Percentiles rank a stretch among this genome's conserved stretches.
These are phyloP conservation scores for Populus davidiana DNA, from an alignment of 345 rosid species.

Conservation along the genomic window DNA sequence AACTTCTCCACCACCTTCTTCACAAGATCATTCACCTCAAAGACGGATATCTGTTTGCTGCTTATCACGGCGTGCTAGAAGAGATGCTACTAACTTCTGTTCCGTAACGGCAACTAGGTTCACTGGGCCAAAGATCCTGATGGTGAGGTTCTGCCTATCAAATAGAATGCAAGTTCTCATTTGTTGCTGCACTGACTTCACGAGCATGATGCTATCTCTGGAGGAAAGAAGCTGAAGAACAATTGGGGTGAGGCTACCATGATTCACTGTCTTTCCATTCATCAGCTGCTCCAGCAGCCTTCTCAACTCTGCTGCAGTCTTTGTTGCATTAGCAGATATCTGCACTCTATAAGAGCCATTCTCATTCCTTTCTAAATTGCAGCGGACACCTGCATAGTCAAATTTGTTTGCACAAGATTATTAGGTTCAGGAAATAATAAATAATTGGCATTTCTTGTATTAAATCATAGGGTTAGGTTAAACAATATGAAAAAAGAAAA, in stretches of 20 bases:
- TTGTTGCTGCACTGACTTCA: constrained; percentile 58
- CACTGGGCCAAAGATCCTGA: constrained; percentile 63
- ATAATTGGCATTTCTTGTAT: background rate
- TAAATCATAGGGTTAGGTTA: background rate
- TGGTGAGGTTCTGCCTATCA: constrained; percentile 42
- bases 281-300: constrained; percentile 72
- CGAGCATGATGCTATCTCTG: constrained; percentile 51
- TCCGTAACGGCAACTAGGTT: constrained; percentile 45
- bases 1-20: constrained; percentile 49
- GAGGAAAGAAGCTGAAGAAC: constrained; percentile 57
- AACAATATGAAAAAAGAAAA: background rate
- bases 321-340: constrained; percentile 72
- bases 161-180: constrained; percentile 58
- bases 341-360: constrained; percentile 56
- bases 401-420: background rate
- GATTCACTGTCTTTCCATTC: constrained; percentile 58
- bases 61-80: constrained; percentile 49
- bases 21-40: constrained; percentile 70
- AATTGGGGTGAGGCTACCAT: constrained; percentile 48
- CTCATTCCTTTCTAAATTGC: constrained; percentile 38
- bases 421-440: background rate
- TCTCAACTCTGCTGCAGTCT: constrained; percentile 66
- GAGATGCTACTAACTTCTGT: constrained; percentile 52
- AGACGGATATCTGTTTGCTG: constrained; percentile 64
- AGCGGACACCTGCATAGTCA: constrained; percentile 45